Conservation (phyloP, 2,329 filamentous ascomycete genomes). For the Trichoderma pleuroti region DNA sequence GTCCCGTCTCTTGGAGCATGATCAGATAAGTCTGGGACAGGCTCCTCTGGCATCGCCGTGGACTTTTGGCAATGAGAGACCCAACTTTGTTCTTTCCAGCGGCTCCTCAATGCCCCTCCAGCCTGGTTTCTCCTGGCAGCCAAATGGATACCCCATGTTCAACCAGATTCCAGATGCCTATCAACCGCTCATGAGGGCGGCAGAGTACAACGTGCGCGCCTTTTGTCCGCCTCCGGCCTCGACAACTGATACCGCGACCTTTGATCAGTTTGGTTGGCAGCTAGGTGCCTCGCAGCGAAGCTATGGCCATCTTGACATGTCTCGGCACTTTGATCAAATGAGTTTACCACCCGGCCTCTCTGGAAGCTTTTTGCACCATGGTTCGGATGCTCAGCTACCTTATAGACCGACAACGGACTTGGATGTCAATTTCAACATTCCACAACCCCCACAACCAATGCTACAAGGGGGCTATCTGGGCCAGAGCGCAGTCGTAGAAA, state of each 20-base stretch:
- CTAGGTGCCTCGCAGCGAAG: constrained; percentile 18
- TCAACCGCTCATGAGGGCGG: constrained; percentile 35
- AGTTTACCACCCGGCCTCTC: not conserved
- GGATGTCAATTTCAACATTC: not conserved
- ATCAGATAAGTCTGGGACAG: not conserved
- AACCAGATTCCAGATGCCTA: constrained; percentile 25
- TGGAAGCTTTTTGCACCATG: not conserved
- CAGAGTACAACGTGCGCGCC: constrained; percentile 38
- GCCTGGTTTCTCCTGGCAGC: constrained; percentile 4
- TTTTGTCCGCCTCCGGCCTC: constrained; percentile 37
- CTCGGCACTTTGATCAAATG: not conserved
- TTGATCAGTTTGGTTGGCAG: constrained; percentile 26
- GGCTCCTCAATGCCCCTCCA: not conserved
- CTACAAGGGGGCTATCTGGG: not conserved
- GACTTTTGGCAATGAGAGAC: not conserved
- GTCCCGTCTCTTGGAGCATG: not conserved
- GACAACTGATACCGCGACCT: constrained; percentile 30
- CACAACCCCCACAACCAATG: not conserved
- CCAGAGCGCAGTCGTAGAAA: not conserved
- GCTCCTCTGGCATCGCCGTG: constrained; percentile 6
- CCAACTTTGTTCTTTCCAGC: constrained; percentile 6
- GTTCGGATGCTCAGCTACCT: not conserved
- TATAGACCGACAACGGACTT: not conserved
- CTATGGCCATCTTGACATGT: constrained; percentile 4
- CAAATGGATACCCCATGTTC: constrained; percentile 16